Evolutionary conservation across 306 rosid species (phyloP), one percentile per base, ranked within the genome.

Genomic region (Sesbania bispinosa): DNA sequence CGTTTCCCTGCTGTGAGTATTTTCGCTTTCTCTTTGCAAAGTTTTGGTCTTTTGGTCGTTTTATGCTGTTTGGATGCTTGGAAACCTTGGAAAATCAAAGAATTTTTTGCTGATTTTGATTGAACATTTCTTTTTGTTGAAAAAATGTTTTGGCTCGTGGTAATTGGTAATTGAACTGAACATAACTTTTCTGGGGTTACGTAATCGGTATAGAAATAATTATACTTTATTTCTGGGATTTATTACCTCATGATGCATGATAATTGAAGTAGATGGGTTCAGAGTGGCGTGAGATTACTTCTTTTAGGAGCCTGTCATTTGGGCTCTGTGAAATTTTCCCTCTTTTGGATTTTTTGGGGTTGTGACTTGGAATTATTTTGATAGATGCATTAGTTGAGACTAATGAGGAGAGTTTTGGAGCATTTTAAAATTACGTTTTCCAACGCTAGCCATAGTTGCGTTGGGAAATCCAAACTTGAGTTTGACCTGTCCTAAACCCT

Each of bases 1-100:
- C 96, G 98, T 79, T 93, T 90, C 71, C n/a, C 98, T 51, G 98
- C 98, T 1, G 98, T 93, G 75, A 88, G 97, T n/a, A 23, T 59
- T 63, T 71, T 15, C 1, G 0, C 4, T 46, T 73, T 57, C 16
- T 41, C 20, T 41, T 20, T 33, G 6, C 11, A 39, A 30, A 47
- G 8, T 58, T 71, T 75, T 74, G 11, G 21, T 33, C 65, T 71
- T 69, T 67, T 42, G 0, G 2, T 16, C n/a, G 46, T 41, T 60
- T 67, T 53, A 4, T 75, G 23, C 24, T 81, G 48, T 46, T 74
- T 35, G 77, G 62, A 41, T 64, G 53, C 42, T 43, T 0, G 41
- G 67, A 27, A 73, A 78, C 15, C 24, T 19, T 16, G n/a, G 26
- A 10, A 51, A 50, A 61, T 21, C 47, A 10, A 20, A n/a, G 4